A percentile compares a stretch with the other conserved stretches of the same genome.
Conservation (phyloP, 805 yeast species). For the Zygosaccharomyces bailii region DNA sequence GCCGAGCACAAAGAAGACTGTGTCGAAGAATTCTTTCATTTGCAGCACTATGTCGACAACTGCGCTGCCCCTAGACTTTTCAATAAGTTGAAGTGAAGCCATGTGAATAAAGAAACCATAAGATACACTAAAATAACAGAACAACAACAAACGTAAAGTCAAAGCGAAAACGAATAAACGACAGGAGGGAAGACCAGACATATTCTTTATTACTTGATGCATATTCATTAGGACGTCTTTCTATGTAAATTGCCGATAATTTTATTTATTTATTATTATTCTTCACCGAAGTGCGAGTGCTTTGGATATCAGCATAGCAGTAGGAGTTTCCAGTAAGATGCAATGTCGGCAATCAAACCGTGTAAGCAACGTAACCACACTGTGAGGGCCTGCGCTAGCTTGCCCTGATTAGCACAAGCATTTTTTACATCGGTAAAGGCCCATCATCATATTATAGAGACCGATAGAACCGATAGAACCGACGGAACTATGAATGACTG, state of each 20-base stretch:
- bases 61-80: conserved; percentile 89
- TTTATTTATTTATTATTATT: conserved; percentile 8
- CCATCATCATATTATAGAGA: no score
- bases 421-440: no score
- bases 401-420: no score
- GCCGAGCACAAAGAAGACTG: conserved; percentile 91
- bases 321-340: no score
- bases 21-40: conserved; percentile 96
- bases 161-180: conserved; percentile 6
- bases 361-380: no score
- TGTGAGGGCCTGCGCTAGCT: no score
- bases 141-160: not conserved
- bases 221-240: conserved; percentile 8
- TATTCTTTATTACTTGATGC: conserved; percentile 7
- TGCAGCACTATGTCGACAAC: conserved; percentile 89
- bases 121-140: conserved; percentile 1
- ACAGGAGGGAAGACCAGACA: conserved; percentile 7
- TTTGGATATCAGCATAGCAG: not conserved
- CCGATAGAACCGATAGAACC: not conserved
- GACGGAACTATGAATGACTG: not conserved
- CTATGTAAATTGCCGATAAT: conserved; percentile 10
- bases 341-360: no score
- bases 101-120: conserved; percentile 4
- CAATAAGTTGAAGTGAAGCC: conserved; percentile 68
- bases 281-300: not conserved